Evolutionary conservation across 1,284 basidiomycete species (phyloP), one percentile per base, ranked within the genome.

Genomic region (Irpex lacteus): DNA sequence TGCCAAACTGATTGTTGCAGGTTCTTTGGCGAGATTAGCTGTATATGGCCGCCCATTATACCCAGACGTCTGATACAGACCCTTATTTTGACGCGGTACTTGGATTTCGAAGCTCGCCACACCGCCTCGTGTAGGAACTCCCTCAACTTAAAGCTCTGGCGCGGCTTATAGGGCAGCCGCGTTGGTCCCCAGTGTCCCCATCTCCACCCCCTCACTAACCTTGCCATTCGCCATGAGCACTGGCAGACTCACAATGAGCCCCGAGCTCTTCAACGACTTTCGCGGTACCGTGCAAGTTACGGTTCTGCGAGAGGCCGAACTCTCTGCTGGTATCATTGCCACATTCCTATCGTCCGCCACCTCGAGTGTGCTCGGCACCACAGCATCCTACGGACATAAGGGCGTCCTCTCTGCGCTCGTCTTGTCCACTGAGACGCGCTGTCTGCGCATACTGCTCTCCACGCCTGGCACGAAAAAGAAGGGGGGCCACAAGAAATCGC

Each of bases 331-430:
- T 11, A 55, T 26, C 26, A 34, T 55, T 21, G 13, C 9, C 34
- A 13, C 21, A 15, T 55, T 55, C 54, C n/a, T 55, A n/a, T 26
- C 54, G 19, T 55, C 54, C 34, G 65, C 69, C 13, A 53, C 66
- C 1, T 64, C 67, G 26, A 60, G 66, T 18, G 59, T 65, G 21
- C 34, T 80, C 32, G 83, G 82, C 1, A 54, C 84, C 3, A 74
- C 82, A 9, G 78, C 82, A 2, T 70, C 70, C 0, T 82, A 79
- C 63, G 76, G 73, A 3, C 13, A 72, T 1, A 69, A 73, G 9
- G 76, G 76, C 38, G 66, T 70, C 9, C 66, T 82, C 3, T 70
- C 70, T 0, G 68, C 70, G 0, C 65, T 84, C 2, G 79, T 80
- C 0, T 73, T 85, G 38, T 70, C 81, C 2, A 75, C 79, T 0